phyloP scores from a whole-genome alignment of 495 filamentous ascomycete genomes.

The Symbiotaphrina buchneri region DNA sequence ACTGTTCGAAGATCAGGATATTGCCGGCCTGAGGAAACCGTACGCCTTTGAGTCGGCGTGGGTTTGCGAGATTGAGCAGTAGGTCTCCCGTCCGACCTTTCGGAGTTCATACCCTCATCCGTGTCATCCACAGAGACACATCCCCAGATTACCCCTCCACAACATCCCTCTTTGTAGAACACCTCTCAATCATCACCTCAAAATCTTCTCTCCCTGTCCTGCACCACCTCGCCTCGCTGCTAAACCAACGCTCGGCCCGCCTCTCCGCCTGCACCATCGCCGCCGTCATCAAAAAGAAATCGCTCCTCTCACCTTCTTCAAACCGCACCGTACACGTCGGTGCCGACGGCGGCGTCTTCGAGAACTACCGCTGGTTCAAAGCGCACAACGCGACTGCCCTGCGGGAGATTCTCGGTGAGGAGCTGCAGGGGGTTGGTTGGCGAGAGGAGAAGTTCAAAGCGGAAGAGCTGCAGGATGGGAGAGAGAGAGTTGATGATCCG shows the following conservation, averaged over 20 bases:
- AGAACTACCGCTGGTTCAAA: conserved; percentile 8
- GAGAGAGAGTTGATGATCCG: conserved; percentile 7
- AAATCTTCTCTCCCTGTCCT: conserved; percentile 5
- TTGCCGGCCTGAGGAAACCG: conserved; percentile 5
- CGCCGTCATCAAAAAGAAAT: conserved; percentile 7
- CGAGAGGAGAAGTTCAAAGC: no score
- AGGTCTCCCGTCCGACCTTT: neutral
- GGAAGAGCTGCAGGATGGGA: conserved; percentile 19
- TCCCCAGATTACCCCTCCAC: conserved; percentile 5
- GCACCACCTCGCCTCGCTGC: conserved; percentile 6
- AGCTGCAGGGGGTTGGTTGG: no score
- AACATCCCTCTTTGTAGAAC: conserved; percentile 2
- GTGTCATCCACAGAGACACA: conserved; percentile 3
- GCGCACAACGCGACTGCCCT: conserved; percentile 5
- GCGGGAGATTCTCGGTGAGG: conserved; percentile 35
- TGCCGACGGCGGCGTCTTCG: conserved; percentile 7
- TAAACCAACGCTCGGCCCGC: conserved; percentile 7
- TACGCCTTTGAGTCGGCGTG: conserved; percentile 6
- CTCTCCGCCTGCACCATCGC: conserved; percentile 7
- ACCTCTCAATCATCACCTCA: conserved; percentile 3
- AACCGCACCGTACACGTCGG: conserved; percentile 7
- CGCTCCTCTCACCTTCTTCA: conserved; percentile 43
- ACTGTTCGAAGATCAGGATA: conserved; percentile 12
- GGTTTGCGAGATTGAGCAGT: conserved; percentile 6
- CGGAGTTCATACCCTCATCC: neutral